These are phyloP conservation scores for Poteriospumella lacustris DNA, from an alignment of 108 stramenopile species.

Conservation along the genomic window DNA sequence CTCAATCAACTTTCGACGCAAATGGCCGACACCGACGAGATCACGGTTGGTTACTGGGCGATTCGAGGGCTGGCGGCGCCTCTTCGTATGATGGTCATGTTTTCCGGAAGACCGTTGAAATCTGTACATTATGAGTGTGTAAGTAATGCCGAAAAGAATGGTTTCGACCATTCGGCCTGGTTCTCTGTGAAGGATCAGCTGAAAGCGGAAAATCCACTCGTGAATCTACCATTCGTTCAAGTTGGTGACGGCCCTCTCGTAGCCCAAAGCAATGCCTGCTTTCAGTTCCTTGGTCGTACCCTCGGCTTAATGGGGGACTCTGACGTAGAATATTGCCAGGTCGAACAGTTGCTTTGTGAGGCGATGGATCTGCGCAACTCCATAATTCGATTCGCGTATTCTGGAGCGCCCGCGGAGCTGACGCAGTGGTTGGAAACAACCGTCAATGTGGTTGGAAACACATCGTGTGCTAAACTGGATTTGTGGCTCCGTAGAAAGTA, in stretches of 20 bases:
- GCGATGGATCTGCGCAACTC: constrained; percentile 16
- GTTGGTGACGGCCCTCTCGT: constrained; percentile 12
- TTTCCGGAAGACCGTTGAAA: background rate
- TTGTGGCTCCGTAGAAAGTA: background rate
- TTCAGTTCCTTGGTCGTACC: constrained; percentile 1
- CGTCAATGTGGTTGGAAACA: background rate
- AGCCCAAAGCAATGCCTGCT: constrained; percentile 21
- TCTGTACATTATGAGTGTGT: constrained; percentile 17
- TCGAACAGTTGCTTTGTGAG: constrained; percentile 23
- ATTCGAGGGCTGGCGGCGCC: constrained; percentile 15
- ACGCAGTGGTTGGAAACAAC: background rate
- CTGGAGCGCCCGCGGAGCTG: no score
- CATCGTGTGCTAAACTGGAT: background rate
- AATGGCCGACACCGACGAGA: background rate
- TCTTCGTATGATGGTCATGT: constrained; percentile 32
- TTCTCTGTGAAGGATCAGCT: background rate
- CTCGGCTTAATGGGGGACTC: background rate
- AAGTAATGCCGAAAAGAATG: background rate
- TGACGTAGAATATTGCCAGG: background rate
- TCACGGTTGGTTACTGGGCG: constrained; percentile 24
- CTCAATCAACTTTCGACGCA: no score
- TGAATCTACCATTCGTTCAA: constrained; percentile 15
- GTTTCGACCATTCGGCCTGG: background rate
- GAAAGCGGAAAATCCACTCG: constrained; percentile 1
- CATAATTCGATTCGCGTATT: background rate